phyloP scores from a whole-genome alignment of 2,329 filamentous ascomycete species.

The Pezicula rhizophila region DNA sequence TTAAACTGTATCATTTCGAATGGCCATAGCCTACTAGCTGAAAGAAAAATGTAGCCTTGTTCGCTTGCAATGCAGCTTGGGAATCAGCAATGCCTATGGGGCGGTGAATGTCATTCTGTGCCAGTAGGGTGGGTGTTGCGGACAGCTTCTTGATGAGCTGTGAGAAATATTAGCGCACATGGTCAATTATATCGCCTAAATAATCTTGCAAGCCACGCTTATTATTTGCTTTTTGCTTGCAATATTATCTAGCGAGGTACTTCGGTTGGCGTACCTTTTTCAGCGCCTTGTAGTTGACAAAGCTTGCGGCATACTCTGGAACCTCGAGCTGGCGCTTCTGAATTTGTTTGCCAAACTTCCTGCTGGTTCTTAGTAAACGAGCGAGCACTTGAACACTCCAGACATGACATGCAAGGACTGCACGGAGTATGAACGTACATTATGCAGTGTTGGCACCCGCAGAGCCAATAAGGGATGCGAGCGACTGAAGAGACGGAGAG shows the following conservation, averaged over 20 bases:
- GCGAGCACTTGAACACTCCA: not conserved
- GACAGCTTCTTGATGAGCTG: constrained; percentile 98
- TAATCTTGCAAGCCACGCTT: constrained; percentile 5
- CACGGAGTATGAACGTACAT: constrained; percentile 22
- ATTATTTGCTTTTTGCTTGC: constrained; percentile 9
- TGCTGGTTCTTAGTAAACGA: constrained; percentile 31
- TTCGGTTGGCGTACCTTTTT: constrained; percentile 69
- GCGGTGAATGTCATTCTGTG: constrained; percentile 60
- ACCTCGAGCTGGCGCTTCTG: constrained; percentile 99
- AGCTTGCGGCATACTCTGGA: constrained; percentile 97
- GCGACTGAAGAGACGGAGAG: constrained; percentile 9
- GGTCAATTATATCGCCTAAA: constrained; percentile 11
- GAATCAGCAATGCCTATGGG: constrained; percentile 55
- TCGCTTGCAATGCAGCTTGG: constrained; percentile 87
- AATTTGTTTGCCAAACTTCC: constrained; percentile 99
- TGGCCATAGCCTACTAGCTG: constrained; percentile 62
- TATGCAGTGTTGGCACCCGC: constrained; percentile 21
- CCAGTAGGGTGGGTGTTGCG: constrained; percentile 75
- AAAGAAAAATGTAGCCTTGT: constrained; percentile 98
- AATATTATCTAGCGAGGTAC: not conserved
- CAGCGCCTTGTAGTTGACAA: constrained; percentile 97
- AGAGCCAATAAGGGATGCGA: constrained; percentile 19
- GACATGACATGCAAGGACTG: not conserved
- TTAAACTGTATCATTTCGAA: constrained; percentile 12
- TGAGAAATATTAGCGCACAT: constrained; percentile 22